A percentile compares a stretch with the other conserved stretches of the same genome.
Conservation (phyloP, 257 asterid species). For the Solanum medicagineum region DNA sequence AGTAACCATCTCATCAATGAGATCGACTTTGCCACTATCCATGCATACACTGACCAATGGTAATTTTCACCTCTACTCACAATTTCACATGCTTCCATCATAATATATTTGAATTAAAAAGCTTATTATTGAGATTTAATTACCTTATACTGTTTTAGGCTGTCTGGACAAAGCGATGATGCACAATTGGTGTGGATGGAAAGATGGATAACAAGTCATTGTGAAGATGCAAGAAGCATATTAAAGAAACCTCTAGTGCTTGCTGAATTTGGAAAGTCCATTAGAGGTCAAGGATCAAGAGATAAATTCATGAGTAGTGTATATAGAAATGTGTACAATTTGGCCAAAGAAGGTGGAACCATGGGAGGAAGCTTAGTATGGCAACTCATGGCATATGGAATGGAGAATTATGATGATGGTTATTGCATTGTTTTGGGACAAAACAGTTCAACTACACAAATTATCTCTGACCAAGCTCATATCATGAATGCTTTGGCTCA, state of each 20-base stretch:
- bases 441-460: background rate
- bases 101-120: too few species aligned
- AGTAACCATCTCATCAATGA: background rate
- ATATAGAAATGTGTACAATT: background rate
- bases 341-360: background rate
- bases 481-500: background rate
- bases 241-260: background rate
- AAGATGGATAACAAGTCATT: background rate
- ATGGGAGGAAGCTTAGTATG: background rate
- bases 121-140: too few species aligned
- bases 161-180: background rate
- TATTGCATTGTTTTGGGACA: background rate
- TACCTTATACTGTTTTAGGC: too few species aligned
- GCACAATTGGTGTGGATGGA: background rate
- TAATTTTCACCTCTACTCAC: background rate
- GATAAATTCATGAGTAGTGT: background rate
- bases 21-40: background rate
- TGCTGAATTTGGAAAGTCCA: background rate
- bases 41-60: background rate
- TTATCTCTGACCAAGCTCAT: background rate
- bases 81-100: too few species aligned
- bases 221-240: background rate
- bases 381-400: background rate
- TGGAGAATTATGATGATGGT: background rate
- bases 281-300: background rate